A percentile compares a stretch with the other conserved stretches of the same genome.
phyloP scores from a whole-genome alignment of 2,329 filamentous ascomycete species.

The Aureobasidium sp. region DNA sequence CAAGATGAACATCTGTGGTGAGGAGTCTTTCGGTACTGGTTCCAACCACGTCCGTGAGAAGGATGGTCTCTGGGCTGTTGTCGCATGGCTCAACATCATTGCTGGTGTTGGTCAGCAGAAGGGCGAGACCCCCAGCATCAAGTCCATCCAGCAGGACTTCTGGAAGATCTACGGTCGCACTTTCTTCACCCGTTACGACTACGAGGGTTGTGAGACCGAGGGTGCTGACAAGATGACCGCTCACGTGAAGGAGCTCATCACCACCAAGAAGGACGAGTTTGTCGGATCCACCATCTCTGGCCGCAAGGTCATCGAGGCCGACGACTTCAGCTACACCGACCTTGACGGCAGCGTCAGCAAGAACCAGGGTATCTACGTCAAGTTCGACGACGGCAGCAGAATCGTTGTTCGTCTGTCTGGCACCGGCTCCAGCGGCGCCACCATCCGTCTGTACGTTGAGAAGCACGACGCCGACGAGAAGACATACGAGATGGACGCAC shows the following conservation, averaged over 20 bases:
- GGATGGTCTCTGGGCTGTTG: slow-evolving; percentile 94
- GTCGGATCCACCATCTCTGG: slow-evolving; percentile 74
- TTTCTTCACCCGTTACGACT: slow-evolving; percentile 99
- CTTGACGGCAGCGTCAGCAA: slow-evolving; percentile 93
- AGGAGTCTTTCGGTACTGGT: slow-evolving; percentile 96
- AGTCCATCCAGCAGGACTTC: slow-evolving; percentile 94
- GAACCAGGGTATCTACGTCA: slow-evolving; percentile 92
- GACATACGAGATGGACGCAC: slow-evolving; percentile 72
- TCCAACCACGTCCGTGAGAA: slow-evolving; percentile 99
- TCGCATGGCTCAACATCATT: slow-evolving; percentile 98
- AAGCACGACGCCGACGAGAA: slow-evolving; percentile 78
- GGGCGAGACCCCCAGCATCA: slow-evolving; percentile 78
- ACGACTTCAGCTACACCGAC: slow-evolving; percentile 97
- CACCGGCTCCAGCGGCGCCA: slow-evolving; percentile 89
- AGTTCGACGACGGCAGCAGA: slow-evolving; percentile 88
- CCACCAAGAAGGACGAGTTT: slow-evolving; percentile 59
- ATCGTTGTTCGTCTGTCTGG: slow-evolving; percentile 93
- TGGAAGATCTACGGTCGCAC: slow-evolving; percentile 94
- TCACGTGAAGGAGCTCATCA: slow-evolving; percentile 70
- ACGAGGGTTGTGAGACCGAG: slow-evolving; percentile 87
- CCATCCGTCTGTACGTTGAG: slow-evolving; percentile 95
- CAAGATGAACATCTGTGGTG: slow-evolving; percentile 96
- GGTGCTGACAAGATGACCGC: slow-evolving; percentile 85
- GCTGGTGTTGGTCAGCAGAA: slow-evolving; percentile 82
- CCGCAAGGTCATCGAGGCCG: slow-evolving; percentile 78